Base-by-base conservation (phyloP, 176 grass and related monocot species). In the Cocos nucifera region DNA sequence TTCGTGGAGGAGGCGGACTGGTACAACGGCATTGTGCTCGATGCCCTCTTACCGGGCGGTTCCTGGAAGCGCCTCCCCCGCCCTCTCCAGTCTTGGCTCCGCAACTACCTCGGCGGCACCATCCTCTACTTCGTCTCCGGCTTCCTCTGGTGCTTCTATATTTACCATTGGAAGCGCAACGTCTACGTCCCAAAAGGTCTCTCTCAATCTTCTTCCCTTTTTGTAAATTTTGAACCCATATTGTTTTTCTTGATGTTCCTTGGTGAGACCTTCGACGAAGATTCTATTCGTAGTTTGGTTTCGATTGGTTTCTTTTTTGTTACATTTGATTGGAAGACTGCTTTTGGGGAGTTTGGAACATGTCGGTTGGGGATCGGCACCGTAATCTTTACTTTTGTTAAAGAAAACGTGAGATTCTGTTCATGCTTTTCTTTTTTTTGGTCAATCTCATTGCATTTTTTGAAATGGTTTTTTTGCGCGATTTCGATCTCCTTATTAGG, bases 151-250 rank as follows among this genome's bases (percentile, higher is more conserved):
- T 97, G 93, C 78, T 77, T 83, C 81, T 75, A 90, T 55, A 91
- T 97, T 69, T 91, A 97, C 79, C 80, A 85, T 49, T 97, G 81
- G 93, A 97, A 97, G 78, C 87, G 84, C 63, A 67, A 97, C 58
- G 81, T 86, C 60, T 91, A 80, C 74, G 58, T 97, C 73, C 93
- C 87, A 49, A 88, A 97, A 91, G 93, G 93, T 97, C 69, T 17
- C 4, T 56, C 63, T 30, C 19, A 6, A 32, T 35, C 39, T 2
- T 54, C 2, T 51, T 50, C 50, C 60, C 3, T 22, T 49, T 14
- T 32, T 19, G 6, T 22, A 4, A 32, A 0, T 5, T 18, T 32
- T 17, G 35, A 44, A 44, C 2, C 2, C 35, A 44, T 44, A 12
- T 10, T 44, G 35, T 44, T 44, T 44, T 44, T 44, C 9, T 44